These are phyloP conservation scores for Xylaria venustula DNA, from an alignment of 495 filamentous ascomycete species.

Conservation along the genomic window DNA sequence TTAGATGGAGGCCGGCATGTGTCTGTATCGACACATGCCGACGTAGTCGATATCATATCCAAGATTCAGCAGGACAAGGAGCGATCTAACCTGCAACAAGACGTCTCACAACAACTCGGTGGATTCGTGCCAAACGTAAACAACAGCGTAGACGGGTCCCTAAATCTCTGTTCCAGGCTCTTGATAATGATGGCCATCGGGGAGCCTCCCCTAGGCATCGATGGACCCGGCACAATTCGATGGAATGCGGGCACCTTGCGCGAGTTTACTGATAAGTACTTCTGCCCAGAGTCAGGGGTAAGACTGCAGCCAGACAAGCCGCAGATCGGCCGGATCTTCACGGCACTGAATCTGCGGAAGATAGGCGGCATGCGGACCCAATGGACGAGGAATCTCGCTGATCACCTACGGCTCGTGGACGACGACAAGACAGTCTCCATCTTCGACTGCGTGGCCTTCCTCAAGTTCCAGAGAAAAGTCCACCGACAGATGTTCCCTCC, in stretches of 20 bases:
- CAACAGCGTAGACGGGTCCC: neutral
- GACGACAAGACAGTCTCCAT: constrained; percentile 40
- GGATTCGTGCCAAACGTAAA: neutral
- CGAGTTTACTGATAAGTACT: constrained; percentile 7
- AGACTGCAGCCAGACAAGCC: constrained; percentile 9
- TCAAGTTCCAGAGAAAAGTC: constrained; percentile 25
- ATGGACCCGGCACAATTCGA: constrained; percentile 2
- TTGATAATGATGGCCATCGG: constrained; percentile 21
- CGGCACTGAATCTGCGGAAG: constrained; percentile 24
- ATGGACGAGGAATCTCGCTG: constrained; percentile 44
- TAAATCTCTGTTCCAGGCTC: constrained; percentile 23
- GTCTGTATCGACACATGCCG: neutral
- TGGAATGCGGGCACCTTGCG: constrained; percentile 18
- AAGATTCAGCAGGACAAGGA: neutral
- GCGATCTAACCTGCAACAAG: neutral
- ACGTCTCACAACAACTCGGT: neutral
- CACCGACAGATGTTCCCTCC: constrained; percentile 25
- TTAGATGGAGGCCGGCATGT: constrained; percentile 11
- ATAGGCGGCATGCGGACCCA: constrained; percentile 40
- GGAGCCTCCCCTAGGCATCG: neutral
- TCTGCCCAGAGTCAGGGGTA: neutral
- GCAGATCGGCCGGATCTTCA: constrained; percentile 29
- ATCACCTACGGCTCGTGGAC: constrained; percentile 44
- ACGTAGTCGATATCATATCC: neutral
- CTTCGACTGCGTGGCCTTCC: constrained; percentile 44